A percentile compares a stretch with the other conserved stretches of the same genome.
Evolutionary conservation across 169 alveolate genomes (phyloP).

Genomic region (Plasmodium billcollinsi): DNA sequence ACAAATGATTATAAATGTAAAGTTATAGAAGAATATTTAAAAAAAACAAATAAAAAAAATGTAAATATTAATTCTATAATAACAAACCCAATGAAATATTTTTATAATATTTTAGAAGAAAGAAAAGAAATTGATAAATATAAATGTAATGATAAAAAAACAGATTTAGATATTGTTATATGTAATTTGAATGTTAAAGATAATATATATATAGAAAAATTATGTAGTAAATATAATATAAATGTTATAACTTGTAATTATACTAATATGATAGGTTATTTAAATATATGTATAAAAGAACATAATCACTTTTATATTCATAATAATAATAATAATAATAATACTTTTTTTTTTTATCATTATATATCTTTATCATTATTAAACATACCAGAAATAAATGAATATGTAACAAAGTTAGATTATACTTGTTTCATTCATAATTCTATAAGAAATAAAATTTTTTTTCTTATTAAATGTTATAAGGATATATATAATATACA

Average conservation of each 20-base stretch:
- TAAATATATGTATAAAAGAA: slow-evolving; percentile 8
- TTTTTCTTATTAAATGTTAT: slow-evolving; percentile 35
- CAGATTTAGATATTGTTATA: slow-evolving; percentile 14
- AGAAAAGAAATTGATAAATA: too few relatives aligned
- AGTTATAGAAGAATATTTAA: slow-evolving; percentile 20
- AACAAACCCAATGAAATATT: slow-evolving; percentile 21
- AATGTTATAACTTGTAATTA: slow-evolving; percentile 34
- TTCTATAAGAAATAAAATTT: slow-evolving; percentile 4
- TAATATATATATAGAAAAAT: slow-evolving; percentile 36
- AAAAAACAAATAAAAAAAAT: slow-evolving; percentile 16
- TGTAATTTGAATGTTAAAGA: slow-evolving; percentile 35
- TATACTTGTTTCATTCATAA: not conserved
- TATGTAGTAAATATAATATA: slow-evolving; percentile 1
- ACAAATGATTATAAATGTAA: slow-evolving; percentile 37
- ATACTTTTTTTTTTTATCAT: slow-evolving; percentile 14
- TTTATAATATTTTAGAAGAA: slow-evolving; percentile 9
- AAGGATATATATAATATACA: not conserved
- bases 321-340: not conserved
- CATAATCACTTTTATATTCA: slow-evolving; percentile 20
- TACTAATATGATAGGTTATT: slow-evolving; percentile 10
- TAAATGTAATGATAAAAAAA: not conserved
- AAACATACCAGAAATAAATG: slow-evolving; percentile 13
- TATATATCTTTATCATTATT: slow-evolving; percentile 26
- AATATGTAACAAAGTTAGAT: slow-evolving; percentile 8
- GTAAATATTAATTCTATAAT: slow-evolving; percentile 10